phyloP scores from a whole-genome alignment of 805 yeast species.

The Candida nemodendra region DNA sequence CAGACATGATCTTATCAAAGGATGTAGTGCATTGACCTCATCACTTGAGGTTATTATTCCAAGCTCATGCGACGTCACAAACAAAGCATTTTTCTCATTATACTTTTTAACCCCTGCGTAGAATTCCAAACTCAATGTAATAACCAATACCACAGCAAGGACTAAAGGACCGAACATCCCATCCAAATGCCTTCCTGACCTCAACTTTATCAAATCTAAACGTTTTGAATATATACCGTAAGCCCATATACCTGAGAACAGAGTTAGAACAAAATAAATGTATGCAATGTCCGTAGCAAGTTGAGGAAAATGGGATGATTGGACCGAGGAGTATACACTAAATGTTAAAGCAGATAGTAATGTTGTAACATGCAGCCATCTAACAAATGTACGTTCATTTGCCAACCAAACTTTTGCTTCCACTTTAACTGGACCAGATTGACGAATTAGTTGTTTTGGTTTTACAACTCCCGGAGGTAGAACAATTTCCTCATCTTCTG shows the following conservation, averaged over 20 bases:
- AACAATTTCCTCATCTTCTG: constrained; percentile 83
- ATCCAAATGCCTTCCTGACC: constrained; percentile 87
- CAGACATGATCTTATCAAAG: constrained; percentile 25
- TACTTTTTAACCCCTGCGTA: constrained; percentile 53
- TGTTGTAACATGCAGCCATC: constrained; percentile 91
- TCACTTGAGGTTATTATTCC: constrained; percentile 9
- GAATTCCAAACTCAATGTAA: constrained; percentile 71
- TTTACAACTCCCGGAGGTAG: constrained; percentile 87
- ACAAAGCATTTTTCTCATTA: constrained; percentile 22
- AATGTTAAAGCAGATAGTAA: constrained; percentile 83
- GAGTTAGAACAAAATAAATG: constrained; percentile 72
- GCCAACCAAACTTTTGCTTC: constrained; percentile 99
- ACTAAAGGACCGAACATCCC: constrained; percentile 87
- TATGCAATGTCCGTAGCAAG: constrained; percentile 74
- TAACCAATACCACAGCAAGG: constrained; percentile 64
- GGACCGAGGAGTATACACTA: constrained; percentile 74
- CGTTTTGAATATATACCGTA: constrained; percentile 73
- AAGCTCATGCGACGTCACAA: constrained; percentile 7
- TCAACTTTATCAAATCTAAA: constrained; percentile 66
- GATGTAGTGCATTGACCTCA: constrained; percentile 25
- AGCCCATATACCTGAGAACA: constrained; percentile 89
- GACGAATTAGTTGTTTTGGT: constrained; percentile 77
- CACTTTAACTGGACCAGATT: constrained; percentile 88
- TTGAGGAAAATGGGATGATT: constrained; percentile 58
- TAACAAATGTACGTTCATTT: constrained; percentile 93